Evolutionary conservation across 306 rosid genomes (phyloP), one percentile per base, ranked within the genome.

Genomic region (Oxytropis ochrocephala): DNA sequence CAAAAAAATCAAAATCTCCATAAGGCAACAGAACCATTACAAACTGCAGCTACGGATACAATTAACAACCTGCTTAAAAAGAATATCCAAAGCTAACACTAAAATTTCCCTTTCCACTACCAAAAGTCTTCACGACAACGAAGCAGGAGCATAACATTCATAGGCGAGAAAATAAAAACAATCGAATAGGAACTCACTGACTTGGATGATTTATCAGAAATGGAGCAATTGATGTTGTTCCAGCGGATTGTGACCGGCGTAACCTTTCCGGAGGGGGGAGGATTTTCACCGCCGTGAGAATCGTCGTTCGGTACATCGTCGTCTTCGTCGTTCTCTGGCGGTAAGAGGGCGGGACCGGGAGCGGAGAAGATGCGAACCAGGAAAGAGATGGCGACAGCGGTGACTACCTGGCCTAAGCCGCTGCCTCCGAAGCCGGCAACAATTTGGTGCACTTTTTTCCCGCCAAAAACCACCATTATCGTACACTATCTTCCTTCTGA

Each of bases 211-310:
- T 85, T 90, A 66, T 87, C 88, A 18, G 85, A 80, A 49, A 90
- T 77, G 51, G 90, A 86, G 76, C 97, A 93, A 33, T 83, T 85
- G 78, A 93, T 79, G 73, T 74, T 82, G 32, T 79, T 82, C 98
- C 98, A 93, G 39, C 81, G 89, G 73, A 93, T 90, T 48, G 86
- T 79, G 39, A 93, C 96, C 51, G 97, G 96, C 6, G 62, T 11
- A 48, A 93, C 82, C 41, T 82, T 73, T 4, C 89, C 82, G 67
- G 75, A 2, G 1, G 33, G 50, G 0, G 73, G 61, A 55, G 75
- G 65, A 56, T 67, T 35, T 8, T 83, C 86, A 11, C 42, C 80
- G 7, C 29, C 57, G 32, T 43, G 67, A 6, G 47, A 68, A 30
- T 48, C 83, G 38, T 58, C 74, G 9, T 73, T 85, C 0, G 58